Evolutionary conservation across 2,329 filamentous ascomycete genomes (phyloP).

Genomic region (Talaromyces sp.): DNA sequence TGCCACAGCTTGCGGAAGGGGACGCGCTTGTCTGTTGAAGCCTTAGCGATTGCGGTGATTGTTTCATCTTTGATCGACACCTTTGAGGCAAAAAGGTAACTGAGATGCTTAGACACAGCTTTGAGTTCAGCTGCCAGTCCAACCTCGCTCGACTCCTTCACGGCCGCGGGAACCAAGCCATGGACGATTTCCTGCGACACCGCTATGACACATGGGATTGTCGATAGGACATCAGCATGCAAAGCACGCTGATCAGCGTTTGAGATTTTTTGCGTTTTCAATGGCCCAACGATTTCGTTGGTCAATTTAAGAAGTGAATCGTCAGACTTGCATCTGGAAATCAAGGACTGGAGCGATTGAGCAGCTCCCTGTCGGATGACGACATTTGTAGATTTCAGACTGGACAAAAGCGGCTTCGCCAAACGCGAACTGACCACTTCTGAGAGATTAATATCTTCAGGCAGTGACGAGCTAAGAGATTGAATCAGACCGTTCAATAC

Average conservation of each 20-base stretch:
- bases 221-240: slow-evolving; percentile 72
- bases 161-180: slow-evolving; percentile 61
- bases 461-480: slow-evolving; percentile 65
- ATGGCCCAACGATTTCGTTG: slow-evolving; percentile 69
- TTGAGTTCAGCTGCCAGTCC: slow-evolving; percentile 71
- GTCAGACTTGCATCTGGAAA: slow-evolving; percentile 55
- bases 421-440: slow-evolving; percentile 64
- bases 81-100: slow-evolving; percentile 56
- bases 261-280: slow-evolving; percentile 79
- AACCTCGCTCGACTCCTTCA: slow-evolving; percentile 83
- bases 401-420: slow-evolving; percentile 81
- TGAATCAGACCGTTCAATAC: slow-evolving; percentile 73
- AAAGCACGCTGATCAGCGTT: slow-evolving; percentile 78
- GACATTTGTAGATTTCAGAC: slow-evolving; percentile 82
- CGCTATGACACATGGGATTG: slow-evolving; percentile 54
- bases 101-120: slow-evolving; percentile 61
- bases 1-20: slow-evolving; percentile 75
- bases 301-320: slow-evolving; percentile 59
- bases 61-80: slow-evolving; percentile 60
- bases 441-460: slow-evolving; percentile 69
- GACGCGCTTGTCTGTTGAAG: slow-evolving; percentile 76
- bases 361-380: slow-evolving; percentile 70
- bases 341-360: slow-evolving; percentile 65
- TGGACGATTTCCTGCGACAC: slow-evolving; percentile 62
- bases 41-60: slow-evolving; percentile 70